phyloP scores from a whole-genome alignment of 2,329 filamentous ascomycete genomes.

The Scorias spongiosa region DNA sequence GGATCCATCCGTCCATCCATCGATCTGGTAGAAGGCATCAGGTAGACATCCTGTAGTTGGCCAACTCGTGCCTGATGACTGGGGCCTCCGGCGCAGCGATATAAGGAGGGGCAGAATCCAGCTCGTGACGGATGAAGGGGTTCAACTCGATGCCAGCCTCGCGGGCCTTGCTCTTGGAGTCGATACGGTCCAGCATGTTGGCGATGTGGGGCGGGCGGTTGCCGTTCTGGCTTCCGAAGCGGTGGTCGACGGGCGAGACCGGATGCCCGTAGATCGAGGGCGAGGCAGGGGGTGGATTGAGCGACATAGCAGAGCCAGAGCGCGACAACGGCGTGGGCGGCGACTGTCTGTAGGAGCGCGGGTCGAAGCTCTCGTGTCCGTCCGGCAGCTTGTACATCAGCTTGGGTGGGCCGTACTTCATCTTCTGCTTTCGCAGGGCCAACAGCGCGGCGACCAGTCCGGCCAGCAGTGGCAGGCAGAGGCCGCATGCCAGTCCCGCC shows the following conservation, averaged over 20 bases:
- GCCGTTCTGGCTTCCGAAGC: not conserved
- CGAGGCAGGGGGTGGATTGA: not conserved
- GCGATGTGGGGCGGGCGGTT: not conserved
- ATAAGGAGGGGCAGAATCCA: not conserved
- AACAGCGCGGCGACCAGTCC: slow-evolving; percentile 10
- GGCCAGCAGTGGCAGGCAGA: slow-evolving; percentile 16
- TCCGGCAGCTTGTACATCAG: slow-evolving; percentile 20
- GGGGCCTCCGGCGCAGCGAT: not conserved
- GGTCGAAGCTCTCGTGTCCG: slow-evolving; percentile 9
- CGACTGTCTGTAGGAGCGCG: not conserved
- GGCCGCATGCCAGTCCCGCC: slow-evolving; percentile 14
- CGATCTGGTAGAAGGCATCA: not conserved
- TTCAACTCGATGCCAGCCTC: not conserved
- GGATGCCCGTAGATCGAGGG: not conserved
- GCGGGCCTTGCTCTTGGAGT: not conserved
- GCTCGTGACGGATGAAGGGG: not conserved
- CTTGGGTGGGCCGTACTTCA: slow-evolving; percentile 9
- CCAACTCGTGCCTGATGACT: not conserved
- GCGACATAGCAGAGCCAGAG: not conserved
- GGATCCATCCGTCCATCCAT: no score
- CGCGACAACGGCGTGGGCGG: not conserved
- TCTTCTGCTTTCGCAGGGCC: slow-evolving; percentile 9
- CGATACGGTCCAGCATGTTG: not conserved
- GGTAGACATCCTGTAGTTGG: not conserved
- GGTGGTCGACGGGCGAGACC: not conserved